These are phyloP conservation scores for Penicillium soppii DNA, from an alignment of 495 filamentous ascomycete genomes.

Conservation along the genomic window DNA sequence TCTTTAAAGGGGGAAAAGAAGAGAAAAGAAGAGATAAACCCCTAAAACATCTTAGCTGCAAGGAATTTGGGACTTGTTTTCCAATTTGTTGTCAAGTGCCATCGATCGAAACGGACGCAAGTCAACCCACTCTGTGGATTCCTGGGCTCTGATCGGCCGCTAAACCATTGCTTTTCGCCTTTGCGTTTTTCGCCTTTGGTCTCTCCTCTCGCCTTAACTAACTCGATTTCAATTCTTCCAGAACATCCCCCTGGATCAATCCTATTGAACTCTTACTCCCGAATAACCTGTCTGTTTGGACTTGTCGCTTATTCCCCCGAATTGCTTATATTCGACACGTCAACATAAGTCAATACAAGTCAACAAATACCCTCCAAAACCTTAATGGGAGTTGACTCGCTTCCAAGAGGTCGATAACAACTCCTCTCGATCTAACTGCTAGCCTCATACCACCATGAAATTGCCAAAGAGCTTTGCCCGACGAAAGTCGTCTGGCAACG, in stretches of 20 bases:
- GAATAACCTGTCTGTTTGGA: constrained; percentile 15
- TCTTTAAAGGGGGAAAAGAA: not conserved
- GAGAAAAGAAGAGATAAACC: not conserved
- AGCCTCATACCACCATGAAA: constrained; percentile 47
- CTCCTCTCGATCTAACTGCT: not conserved
- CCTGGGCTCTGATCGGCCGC: constrained; percentile 29
- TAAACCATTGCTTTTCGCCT: no score
- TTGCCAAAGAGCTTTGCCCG: constrained; percentile 63
- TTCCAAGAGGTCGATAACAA: constrained; percentile 6
- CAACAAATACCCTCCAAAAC: not conserved
- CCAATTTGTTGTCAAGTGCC: constrained; percentile 11
- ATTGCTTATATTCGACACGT: constrained; percentile 25
- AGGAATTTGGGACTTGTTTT: constrained; percentile 6
- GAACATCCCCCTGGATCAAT: not conserved
- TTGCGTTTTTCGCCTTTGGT: no score
- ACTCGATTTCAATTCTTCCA: constrained; percentile 14
- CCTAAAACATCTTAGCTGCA: not conserved
- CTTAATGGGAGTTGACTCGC: constrained; percentile 13
- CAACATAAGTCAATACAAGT: constrained; percentile 1
- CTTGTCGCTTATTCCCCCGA: constrained; percentile 16
- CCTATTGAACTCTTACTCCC: no score
- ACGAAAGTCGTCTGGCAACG: constrained; percentile 67
- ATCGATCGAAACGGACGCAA: constrained; percentile 11
- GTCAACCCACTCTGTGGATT: constrained; percentile 27
- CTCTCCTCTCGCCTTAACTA: constrained; percentile 3